These are phyloP conservation scores for Scutellaria baicalensis DNA, from an alignment of 257 asterid genomes.

Conservation along the genomic window DNA sequence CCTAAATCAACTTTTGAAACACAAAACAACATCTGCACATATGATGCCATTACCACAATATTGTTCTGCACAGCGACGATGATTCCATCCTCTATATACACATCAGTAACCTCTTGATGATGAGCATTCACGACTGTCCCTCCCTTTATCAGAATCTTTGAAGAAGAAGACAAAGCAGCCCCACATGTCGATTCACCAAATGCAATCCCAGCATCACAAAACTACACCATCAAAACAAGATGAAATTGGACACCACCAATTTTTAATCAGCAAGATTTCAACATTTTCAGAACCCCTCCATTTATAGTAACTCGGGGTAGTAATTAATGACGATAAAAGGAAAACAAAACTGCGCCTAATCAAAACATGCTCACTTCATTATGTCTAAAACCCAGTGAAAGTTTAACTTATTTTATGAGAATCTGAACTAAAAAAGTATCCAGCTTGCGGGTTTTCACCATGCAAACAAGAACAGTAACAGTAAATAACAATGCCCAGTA, in stretches of 20 bases:
- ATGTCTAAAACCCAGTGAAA: neutral
- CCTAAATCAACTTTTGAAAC: neutral
- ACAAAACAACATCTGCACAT: neutral
- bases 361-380: neutral
- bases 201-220: constrained; percentile 45
- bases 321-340: neutral
- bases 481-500: neutral
- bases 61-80: constrained; percentile 55
- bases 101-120: constrained; percentile 79
- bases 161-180: constrained; percentile 19
- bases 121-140: constrained; percentile 95
- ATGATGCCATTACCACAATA: constrained; percentile 42
- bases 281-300: neutral
- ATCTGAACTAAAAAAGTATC: neutral
- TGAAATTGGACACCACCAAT: neutral
- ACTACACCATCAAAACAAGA: constrained; percentile 24
- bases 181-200: constrained; percentile 44
- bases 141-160: constrained; percentile 81
- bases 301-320: neutral
- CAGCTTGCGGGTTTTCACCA: neutral
- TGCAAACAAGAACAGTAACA: neutral
- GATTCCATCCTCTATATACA: constrained; percentile 74
- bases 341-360: neutral
- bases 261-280: neutral
- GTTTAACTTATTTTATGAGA: neutral